A percentile compares a stretch with the other conserved stretches of the same genome.
phyloP scores from a whole-genome alignment of 306 rosid genomes.

The Cicer judaicum region DNA sequence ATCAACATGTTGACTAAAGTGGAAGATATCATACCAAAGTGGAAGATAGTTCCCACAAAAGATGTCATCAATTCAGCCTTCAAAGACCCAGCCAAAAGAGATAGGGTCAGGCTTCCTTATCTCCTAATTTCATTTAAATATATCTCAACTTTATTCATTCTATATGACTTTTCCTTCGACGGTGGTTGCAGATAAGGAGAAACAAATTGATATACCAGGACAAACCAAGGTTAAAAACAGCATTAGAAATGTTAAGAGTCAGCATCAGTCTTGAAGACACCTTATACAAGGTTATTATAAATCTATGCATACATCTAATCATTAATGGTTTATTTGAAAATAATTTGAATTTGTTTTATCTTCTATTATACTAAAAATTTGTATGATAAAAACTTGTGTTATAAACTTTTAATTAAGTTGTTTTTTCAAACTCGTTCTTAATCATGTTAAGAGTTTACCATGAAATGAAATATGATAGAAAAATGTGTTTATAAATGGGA shows the following conservation, averaged over 20 bases:
- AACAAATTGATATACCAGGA: slow-evolving; percentile 88
- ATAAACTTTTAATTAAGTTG: no score
- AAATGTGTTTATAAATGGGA: no score
- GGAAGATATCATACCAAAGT: slow-evolving; percentile 82
- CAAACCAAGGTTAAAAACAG: slow-evolving; percentile 91
- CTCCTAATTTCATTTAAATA: neutral
- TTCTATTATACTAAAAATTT: neutral
- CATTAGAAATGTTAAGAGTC: slow-evolving; percentile 87
- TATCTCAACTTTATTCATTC: neutral
- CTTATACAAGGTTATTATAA: slow-evolving; percentile 63
- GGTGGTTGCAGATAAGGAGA: slow-evolving; percentile 66
- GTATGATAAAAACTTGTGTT: no score
- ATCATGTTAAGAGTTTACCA: no score
- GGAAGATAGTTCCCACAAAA: slow-evolving; percentile 96
- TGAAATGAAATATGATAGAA: no score
- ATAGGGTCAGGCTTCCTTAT: slow-evolving; percentile 54
- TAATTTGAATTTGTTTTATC: neutral
- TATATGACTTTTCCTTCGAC: neutral
- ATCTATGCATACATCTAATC: neutral
- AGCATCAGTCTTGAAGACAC: slow-evolving; percentile 85
- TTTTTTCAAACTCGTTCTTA: no score
- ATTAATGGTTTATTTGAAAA: neutral
- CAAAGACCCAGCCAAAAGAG: slow-evolving; percentile 84
- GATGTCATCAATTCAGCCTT: slow-evolving; percentile 84
- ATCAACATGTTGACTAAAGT: slow-evolving; percentile 73